Conservation (phyloP, 2,329 filamentous ascomycete species). For the Sarocladium oryzae region DNA sequence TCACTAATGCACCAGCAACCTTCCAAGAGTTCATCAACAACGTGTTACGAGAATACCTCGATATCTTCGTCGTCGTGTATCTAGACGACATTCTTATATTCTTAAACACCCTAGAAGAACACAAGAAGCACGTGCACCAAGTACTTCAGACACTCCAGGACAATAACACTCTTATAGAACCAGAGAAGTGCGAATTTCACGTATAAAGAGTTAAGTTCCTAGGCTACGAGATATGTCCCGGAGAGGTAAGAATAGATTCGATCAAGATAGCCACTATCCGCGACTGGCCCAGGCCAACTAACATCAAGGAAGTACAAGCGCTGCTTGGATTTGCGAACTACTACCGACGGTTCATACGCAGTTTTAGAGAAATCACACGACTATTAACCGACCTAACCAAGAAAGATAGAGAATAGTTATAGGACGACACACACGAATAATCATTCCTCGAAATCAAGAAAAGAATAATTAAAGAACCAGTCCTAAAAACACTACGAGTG, state of each 20-base stretch:
- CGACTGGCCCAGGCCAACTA: background rate
- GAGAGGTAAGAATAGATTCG: conserved; percentile 1
- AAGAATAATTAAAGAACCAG: background rate
- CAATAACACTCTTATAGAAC: background rate
- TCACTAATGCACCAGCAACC: conserved; percentile 16
- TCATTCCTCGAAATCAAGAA: background rate
- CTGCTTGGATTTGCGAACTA: conserved; percentile 4
- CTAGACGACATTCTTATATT: conserved; percentile 10
- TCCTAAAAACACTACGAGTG: background rate
- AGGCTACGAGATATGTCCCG: conserved; percentile 1
- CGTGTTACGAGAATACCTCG: conserved; percentile 8
- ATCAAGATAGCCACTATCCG: background rate
- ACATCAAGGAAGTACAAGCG: background rate
- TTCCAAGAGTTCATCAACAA: conserved; percentile 13
- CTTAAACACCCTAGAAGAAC: conserved; percentile 12
- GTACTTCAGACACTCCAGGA: conserved; percentile 6
- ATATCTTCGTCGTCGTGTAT: conserved; percentile 7
- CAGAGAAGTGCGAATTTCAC: background rate
- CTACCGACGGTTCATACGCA: conserved; percentile 1
- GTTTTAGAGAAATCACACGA: background rate
- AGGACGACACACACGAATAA: background rate
- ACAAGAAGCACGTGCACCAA: conserved; percentile 9
- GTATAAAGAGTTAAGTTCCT: background rate
- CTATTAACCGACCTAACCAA: background rate
- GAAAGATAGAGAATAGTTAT: background rate